These are phyloP conservation scores for Beverwykella pulmonaria DNA, from an alignment of 495 filamentous ascomycete species.

Conservation along the genomic window DNA sequence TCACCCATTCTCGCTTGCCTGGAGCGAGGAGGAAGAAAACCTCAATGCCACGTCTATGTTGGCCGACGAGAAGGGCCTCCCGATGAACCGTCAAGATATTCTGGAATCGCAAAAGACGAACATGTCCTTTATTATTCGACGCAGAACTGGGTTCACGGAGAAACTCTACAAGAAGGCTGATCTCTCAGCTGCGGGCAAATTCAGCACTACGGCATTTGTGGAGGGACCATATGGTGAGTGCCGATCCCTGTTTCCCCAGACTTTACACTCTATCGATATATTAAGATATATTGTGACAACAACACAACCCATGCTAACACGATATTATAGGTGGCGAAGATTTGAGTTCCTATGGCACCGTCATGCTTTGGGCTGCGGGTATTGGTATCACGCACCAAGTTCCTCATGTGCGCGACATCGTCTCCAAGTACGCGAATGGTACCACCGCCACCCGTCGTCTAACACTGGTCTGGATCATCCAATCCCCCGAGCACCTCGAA, in stretches of 20 bases:
- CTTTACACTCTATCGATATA: constrained; percentile 18
- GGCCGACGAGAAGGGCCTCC: constrained; percentile 45
- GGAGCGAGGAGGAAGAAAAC: constrained; percentile 60
- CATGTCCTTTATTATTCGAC: constrained; percentile 78
- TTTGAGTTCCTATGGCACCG: constrained; percentile 87
- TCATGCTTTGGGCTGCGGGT: constrained; percentile 86
- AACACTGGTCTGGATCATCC: constrained; percentile 87
- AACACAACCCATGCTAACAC: constrained; percentile 26
- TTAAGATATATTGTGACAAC: constrained; percentile 19
- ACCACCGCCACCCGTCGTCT: constrained; percentile 79
- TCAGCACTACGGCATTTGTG: constrained; percentile 63
- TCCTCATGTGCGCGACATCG: constrained; percentile 79
- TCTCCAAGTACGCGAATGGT: constrained; percentile 70
- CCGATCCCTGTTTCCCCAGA: constrained; percentile 26
- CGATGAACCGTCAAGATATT: constrained; percentile 44
- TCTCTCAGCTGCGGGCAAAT: constrained; percentile 45
- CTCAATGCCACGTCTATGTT: constrained; percentile 37
- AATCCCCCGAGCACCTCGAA: constrained; percentile 81
- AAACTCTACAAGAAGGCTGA: constrained; percentile 70
- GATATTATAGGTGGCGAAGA: constrained; percentile 63
- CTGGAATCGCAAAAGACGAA: constrained; percentile 50
- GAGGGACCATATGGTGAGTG: constrained; percentile 80
- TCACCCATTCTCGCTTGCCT: constrained; percentile 93
- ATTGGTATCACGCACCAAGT: constrained; percentile 95
- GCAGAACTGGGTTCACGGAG: constrained; percentile 85